Evolutionary conservation across 169 alveolate genomes (phyloP).

Genomic region (Eimeria praecox): DNA sequence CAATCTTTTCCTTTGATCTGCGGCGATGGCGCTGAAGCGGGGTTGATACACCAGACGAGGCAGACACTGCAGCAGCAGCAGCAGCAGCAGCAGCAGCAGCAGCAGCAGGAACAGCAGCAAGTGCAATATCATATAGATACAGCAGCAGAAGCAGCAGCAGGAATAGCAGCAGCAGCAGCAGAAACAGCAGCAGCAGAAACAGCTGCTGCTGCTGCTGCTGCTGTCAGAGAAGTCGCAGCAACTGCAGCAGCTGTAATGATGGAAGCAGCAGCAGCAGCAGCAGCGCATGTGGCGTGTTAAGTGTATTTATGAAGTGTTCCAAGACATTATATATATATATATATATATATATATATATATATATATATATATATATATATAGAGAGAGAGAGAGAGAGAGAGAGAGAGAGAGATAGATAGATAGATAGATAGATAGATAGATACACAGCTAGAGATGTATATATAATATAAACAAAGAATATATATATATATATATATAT

Average conservation of each 20-base stretch:
- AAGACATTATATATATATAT: no score
- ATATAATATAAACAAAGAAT: no score
- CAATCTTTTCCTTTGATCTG: constrained; percentile 76
- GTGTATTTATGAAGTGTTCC: no score
- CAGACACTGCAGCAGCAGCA: constrained; percentile 34
- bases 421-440: no score
- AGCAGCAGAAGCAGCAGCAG: constrained; percentile 20
- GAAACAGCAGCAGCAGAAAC: constrained; percentile 10
- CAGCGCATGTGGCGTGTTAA: no score
- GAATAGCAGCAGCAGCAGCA: constrained; percentile 6
- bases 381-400: no score
- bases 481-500: no score
- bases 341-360: no score
- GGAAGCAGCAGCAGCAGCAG: constrained; percentile 2
- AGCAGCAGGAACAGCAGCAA: constrained; percentile 34
- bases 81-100: background rate
- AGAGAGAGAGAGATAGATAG: no score
- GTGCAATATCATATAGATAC: background rate
- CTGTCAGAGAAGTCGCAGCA: background rate
- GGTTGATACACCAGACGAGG: constrained; percentile 71
- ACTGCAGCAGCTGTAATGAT: background rate
- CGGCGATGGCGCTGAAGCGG: constrained; percentile 70
- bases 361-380: no score
- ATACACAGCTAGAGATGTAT: no score
- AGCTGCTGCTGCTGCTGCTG: constrained; percentile 9